These are phyloP conservation scores for Fistulifera pelliculosa DNA, from an alignment of 108 stramenopile genomes.

Conservation along the genomic window DNA sequence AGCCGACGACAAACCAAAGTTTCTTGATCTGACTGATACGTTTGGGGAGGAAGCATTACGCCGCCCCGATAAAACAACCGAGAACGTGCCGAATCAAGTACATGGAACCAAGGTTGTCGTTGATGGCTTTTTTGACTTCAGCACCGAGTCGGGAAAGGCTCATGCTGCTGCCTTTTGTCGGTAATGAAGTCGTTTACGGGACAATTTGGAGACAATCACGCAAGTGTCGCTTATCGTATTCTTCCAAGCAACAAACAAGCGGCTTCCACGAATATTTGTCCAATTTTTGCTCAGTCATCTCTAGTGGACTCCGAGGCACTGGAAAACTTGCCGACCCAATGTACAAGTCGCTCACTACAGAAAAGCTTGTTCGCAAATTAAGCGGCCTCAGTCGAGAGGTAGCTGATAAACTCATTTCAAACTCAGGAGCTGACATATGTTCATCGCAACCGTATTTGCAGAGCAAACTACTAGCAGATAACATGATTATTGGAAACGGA, in stretches of 20 bases:
- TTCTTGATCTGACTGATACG: constrained; percentile 21
- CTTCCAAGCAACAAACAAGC: constrained; percentile 27
- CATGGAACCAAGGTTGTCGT: constrained; percentile 34
- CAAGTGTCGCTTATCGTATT: constrained; percentile 41
- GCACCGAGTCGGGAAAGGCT: too few relatives aligned
- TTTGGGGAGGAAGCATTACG: constrained; percentile 38
- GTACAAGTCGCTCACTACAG: background rate
- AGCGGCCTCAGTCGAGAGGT: too few relatives aligned
- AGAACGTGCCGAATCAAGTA: constrained; percentile 14
- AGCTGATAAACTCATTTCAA: background rate
- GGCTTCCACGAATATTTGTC: constrained; percentile 23
- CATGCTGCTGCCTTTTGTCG: too few relatives aligned
- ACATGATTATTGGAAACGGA: constrained; percentile 41
- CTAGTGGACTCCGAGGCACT: constrained; percentile 15
- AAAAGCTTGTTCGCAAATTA: background rate
- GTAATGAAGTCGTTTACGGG: constrained; percentile 9
- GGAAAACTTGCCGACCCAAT: background rate
- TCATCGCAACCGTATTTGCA: background rate
- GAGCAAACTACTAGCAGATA: constrained; percentile 1
- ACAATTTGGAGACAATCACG: background rate
- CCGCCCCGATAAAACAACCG: constrained; percentile 7
- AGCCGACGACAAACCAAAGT: constrained; percentile 8
- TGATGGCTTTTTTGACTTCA: constrained; percentile 51
- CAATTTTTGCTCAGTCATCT: constrained; percentile 21
- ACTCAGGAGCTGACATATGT: background rate